Percentiles rank a stretch among this genome's conserved stretches.
Conservation (phyloP, 257 asterid species). For the Nicotiana obtusifolia region DNA sequence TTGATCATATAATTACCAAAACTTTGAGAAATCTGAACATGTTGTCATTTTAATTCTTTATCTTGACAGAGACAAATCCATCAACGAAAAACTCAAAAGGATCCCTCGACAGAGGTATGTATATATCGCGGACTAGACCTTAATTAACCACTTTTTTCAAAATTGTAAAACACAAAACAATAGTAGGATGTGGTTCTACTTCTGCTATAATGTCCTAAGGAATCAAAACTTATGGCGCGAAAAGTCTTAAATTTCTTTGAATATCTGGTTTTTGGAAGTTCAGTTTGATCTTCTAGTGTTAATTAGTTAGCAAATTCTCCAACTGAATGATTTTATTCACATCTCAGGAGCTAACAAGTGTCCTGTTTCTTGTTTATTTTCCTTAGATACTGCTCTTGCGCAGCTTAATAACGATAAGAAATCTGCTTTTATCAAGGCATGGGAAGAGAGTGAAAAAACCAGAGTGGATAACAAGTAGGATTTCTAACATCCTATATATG, state of each 20-base stretch:
- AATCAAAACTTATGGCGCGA: background rate
- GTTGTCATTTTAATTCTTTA: background rate
- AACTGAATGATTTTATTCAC: background rate
- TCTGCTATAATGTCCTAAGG: background rate
- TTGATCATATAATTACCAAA: background rate
- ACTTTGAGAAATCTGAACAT: background rate
- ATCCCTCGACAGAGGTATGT: conserved; percentile 68
- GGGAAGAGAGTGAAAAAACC: conserved; percentile 77
- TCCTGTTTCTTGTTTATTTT: background rate
- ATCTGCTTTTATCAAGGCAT: conserved; percentile 61
- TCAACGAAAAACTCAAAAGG: conserved; percentile 45
- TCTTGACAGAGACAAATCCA: conserved; percentile 39
- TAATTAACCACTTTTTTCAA: background rate
- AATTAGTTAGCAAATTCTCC: background rate
- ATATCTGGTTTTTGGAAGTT: background rate
- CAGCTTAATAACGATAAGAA: conserved; percentile 59
- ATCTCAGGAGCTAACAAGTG: background rate
- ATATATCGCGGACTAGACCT: background rate
- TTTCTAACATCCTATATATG: background rate
- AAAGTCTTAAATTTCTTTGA: background rate
- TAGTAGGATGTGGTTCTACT: background rate
- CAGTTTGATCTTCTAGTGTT: background rate
- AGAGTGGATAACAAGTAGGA: conserved; percentile 76
- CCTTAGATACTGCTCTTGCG: conserved; percentile 70
- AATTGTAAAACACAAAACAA: conserved; percentile 6